Evolutionary conservation across 306 rosid genomes (phyloP), one percentile per base, ranked within the genome.

Genomic region (Corylus avellana): DNA sequence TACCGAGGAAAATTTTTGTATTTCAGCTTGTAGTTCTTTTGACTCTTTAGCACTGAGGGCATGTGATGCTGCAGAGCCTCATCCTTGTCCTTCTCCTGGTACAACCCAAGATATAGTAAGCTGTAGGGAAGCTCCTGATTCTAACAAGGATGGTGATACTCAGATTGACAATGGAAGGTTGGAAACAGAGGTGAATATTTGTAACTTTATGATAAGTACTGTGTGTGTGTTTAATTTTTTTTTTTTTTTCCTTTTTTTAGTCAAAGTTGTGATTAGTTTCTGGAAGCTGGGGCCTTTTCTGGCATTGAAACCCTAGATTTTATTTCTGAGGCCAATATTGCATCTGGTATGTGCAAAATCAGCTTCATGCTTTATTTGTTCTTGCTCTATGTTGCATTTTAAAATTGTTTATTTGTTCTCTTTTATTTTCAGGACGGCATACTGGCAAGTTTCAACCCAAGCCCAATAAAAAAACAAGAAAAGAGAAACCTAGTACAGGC

Each of bases 241-340:
- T 22, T 8, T 39, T 53, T 39, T 12, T 47, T 22, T 22, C 22
- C 27, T 57, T 63, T 74, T 64, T 25, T 72, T 62, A 64, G 46
- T 75, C 68, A 17, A 25, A 79, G 5, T 64, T 80, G 59, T 73
- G 70, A 74, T 79, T 78, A 73, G 73, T 82, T 80, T 81, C 86
- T 87, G 97, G 93, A 81, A 84, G 81, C 64, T 77, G 86, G 61
- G 56, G 63, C 54, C 37, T 80, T 76, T 25, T 70, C 76, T 42
- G 84, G 76, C 63, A 58, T 73, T 46, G 80, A 77, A 63, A 44
- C 47, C 35, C 54, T 76, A 14, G 84, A 70, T 25, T 4, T 47
- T 57, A 72, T 42, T 54, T 71, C 69, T 22, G 82, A 75, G 51
- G 77, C 55, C 22, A 49, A 76, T 14, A 46, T 73, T 79, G 73